These are phyloP conservation scores for Penicillium griseofulvum DNA, from an alignment of 2,329 filamentous ascomycete genomes.

Conservation along the genomic window DNA sequence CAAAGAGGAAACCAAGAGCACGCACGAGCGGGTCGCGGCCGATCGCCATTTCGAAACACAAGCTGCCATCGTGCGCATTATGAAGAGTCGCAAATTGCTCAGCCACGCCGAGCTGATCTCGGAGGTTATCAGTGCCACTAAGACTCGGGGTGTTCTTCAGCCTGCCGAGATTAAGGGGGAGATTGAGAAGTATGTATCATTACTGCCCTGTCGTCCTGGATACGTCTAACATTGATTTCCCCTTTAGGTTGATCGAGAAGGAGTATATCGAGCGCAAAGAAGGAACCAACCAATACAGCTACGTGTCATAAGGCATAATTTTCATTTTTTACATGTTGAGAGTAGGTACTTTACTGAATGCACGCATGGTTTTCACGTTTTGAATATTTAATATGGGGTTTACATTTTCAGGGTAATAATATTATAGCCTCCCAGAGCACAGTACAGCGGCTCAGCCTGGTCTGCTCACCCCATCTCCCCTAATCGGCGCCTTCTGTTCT, in stretches of 20 bases:
- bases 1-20: conserved; percentile 89
- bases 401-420: too few relatives aligned
- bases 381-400: not conserved
- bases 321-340: not conserved
- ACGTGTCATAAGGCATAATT: conserved; percentile 57
- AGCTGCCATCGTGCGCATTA: conserved; percentile 91
- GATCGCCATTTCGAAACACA: conserved; percentile 96
- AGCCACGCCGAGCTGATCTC: conserved; percentile 81
- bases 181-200: conserved; percentile 74
- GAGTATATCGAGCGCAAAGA: conserved; percentile 85
- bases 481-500: too few relatives aligned
- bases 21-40: conserved; percentile 81
- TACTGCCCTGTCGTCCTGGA: too few relatives aligned
- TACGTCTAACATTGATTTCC: not conserved
- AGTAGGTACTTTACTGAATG: conserved; percentile 1
- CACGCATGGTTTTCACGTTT: not conserved
- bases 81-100: conserved; percentile 91
- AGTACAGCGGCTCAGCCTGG: too few relatives aligned
- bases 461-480: too few relatives aligned
- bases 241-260: conserved; percentile 78
- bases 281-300: conserved; percentile 61
- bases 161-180: conserved; percentile 90
- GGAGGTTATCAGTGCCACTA: conserved; percentile 89
- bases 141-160: conserved; percentile 80
- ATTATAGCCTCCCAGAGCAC: too few relatives aligned